Evolutionary conservation across 768 basidiomycete genomes (phyloP).

Genomic region (Phanerochaete sordida): DNA sequence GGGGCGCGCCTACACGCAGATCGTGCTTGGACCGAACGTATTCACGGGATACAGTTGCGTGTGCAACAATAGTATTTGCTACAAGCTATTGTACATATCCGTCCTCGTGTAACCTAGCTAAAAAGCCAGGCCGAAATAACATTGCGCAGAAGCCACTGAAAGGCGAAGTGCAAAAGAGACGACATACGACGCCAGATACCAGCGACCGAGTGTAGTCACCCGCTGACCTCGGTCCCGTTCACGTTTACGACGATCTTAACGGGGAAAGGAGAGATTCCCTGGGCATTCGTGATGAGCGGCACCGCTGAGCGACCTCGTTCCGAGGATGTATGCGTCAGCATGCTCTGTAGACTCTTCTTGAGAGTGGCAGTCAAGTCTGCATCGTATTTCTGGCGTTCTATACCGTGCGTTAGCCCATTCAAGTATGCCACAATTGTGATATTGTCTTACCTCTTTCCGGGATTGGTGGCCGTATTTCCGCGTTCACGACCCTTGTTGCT

Average conservation of each 20-base stretch:
- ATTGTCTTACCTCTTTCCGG: slow-evolving; percentile 52
- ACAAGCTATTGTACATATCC: background rate
- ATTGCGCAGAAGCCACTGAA: background rate
- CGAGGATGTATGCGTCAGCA: slow-evolving; percentile 76
- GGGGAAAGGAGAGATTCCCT: slow-evolving; percentile 78
- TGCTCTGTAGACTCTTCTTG: slow-evolving; percentile 62
- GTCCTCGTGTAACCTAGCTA: background rate
- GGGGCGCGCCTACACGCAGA: too few species aligned
- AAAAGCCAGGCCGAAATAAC: background rate
- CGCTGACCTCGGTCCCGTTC: slow-evolving; percentile 57
- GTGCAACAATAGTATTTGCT: background rate
- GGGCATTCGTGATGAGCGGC: slow-evolving; percentile 70
- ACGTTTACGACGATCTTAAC: slow-evolving; percentile 65
- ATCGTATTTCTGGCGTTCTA: slow-evolving; percentile 53
- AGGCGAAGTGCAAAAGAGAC: background rate
- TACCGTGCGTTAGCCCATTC: slow-evolving; percentile 28
- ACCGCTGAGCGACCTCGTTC: slow-evolving; percentile 72
- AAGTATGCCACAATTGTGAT: background rate
- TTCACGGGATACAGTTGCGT: too few species aligned
- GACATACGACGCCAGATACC: background rate
- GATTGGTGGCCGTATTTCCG: slow-evolving; percentile 71
- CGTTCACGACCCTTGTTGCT: slow-evolving; percentile 66
- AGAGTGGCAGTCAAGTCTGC: slow-evolving; percentile 57
- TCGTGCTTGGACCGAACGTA: too few species aligned
- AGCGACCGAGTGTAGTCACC: slow-evolving; percentile 21